Evolutionary conservation across 2,329 filamentous ascomycete species (phyloP).

Genomic region (Pseudocercospora cruenta): DNA sequence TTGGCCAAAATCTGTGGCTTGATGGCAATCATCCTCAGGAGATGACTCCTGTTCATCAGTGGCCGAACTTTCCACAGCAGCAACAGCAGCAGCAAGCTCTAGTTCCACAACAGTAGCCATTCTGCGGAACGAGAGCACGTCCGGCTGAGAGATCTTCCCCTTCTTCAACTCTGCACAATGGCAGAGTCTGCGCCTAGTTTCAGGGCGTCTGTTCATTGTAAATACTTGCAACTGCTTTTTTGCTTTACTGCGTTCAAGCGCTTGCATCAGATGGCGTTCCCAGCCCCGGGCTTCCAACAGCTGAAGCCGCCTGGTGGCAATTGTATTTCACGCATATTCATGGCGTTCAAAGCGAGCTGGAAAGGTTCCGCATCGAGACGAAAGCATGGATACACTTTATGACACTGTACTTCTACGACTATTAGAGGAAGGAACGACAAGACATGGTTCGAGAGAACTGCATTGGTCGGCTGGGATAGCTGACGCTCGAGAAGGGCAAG

Average conservation of each 20-base stretch:
- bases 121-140: neutral
- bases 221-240: constrained; percentile 14
- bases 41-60: constrained; percentile 38
- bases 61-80: constrained; percentile 33
- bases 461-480: constrained; percentile 3
- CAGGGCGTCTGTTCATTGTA: constrained; percentile 4
- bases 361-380: constrained; percentile 9
- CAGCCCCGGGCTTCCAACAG: constrained; percentile 23
- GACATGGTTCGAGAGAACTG: neutral
- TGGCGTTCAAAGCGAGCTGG: constrained; percentile 7
- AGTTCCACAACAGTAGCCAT: constrained; percentile 8
- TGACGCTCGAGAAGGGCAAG: constrained; percentile 5
- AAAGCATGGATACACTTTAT: neutral
- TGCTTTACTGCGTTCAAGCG: constrained; percentile 25
- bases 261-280: constrained; percentile 22
- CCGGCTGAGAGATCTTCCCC: neutral
- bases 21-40: constrained; percentile 37
- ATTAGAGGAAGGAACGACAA: constrained; percentile 8
- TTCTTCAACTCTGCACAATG: neutral
- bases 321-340: constrained; percentile 10
- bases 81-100: constrained; percentile 18
- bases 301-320: constrained; percentile 19
- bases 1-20: constrained; percentile 42
- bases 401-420: constrained; percentile 1
- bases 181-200: neutral